Evolutionary conservation across 2,329 filamentous ascomycete genomes (phyloP), one percentile per base, ranked within the genome.

Genomic region (Epichloe sp.): DNA sequence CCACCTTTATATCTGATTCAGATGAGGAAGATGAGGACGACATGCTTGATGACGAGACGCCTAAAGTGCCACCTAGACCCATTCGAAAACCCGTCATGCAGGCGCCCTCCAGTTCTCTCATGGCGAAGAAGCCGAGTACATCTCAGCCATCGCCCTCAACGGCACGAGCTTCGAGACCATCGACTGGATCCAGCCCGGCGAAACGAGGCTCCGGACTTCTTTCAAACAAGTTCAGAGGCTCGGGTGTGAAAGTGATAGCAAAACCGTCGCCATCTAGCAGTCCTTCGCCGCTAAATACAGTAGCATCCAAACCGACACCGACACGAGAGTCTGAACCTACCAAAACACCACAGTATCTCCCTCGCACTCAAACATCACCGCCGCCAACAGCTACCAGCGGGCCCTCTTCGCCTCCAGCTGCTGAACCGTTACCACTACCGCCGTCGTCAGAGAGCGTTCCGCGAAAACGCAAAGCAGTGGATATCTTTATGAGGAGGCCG

Each of bases 401-500:
- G 3, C 41, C n/a, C n/a, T 41, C 50, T 21, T 38, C 37, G 7
- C 31, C 50, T 21, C 51, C 51, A 23, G 5, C 44, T 36, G n/a
- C 41, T 7, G 47, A 51, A 19, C 14, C 46, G 5, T 12, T 35
- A 15, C 31, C 50, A 44, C 31, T 14, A 44, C 38, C 41, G 15
- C 12, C 48, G 4, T 17, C 49, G 23, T 46, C 48, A 21, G 41
- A 31, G 7, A 21, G 44, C 26, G 4, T 58, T 3, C 48, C 56
- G 8, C 63, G 65, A 42, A 76, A 76, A 57, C 68, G 73, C 49
- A 74, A 74, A 57, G 60, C 65, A 0, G 69, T 71, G 4, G 70
- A 71, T 54, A 64, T 77, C n/a, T 78, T 78, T 54, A 75, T 76
- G 71, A 67, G 64, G 44, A 67, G 64, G 44, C 71, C 66, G 5